Percentiles rank a stretch among this genome's conserved stretches.
Conservation (phyloP, 352 stramenopile genomes). For the Globisporangium abappressorium region DNA sequence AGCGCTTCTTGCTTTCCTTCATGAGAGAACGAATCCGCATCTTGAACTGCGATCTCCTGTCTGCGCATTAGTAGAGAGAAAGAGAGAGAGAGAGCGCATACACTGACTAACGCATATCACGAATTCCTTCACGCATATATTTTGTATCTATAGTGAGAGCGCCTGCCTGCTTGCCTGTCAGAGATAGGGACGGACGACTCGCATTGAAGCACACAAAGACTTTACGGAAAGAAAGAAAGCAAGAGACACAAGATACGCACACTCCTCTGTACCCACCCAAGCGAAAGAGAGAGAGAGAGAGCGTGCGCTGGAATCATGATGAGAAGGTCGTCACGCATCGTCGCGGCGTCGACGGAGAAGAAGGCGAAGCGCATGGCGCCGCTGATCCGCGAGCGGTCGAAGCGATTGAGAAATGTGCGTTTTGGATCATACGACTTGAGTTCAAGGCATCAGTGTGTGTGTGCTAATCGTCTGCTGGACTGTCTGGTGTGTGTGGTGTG, state of each 20-base stretch:
- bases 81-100: neutral
- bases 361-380: conserved; percentile 56
- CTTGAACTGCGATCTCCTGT: neutral
- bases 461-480: neutral
- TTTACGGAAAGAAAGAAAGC: neutral
- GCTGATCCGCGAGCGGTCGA: conserved; percentile 39
- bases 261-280: neutral
- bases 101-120: neutral
- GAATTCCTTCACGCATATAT: neutral
- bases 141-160: neutral
- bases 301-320: conserved; percentile 23
- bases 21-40: neutral
- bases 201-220: neutral
- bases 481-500: neutral
- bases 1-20: neutral
- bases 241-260: neutral
- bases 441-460: neutral
- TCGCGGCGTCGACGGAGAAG: conserved; percentile 39
- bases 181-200: neutral
- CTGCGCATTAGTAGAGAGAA: neutral
- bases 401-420: conserved; percentile 25
- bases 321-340: conserved; percentile 65
- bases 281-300: neutral
- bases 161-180: neutral
- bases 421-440: neutral